Evolutionary conservation across 257 asterid genomes (phyloP).

Genomic region (Primulina eburnea): DNA sequence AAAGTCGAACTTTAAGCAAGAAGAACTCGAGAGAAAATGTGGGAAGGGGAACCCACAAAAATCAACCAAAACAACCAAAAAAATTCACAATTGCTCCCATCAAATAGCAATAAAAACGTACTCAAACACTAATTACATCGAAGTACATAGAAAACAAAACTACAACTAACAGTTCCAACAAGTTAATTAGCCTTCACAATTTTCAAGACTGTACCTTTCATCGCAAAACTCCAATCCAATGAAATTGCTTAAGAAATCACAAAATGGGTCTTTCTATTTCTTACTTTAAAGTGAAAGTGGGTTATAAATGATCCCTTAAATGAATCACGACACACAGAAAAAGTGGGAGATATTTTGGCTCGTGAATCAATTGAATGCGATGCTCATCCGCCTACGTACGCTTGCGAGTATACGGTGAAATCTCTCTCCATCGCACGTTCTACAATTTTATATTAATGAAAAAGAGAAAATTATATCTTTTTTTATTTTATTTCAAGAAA

Average conservation of each 20-base stretch:
- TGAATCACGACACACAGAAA: neutral
- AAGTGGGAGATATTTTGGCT: neutral
- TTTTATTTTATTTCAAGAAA: neutral
- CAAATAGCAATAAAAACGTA: conserved; percentile 15
- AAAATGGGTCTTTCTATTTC: conserved; percentile 18
- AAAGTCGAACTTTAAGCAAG: conserved; percentile 4
- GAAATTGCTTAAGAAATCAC: conserved; percentile 6
- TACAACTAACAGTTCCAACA: neutral
- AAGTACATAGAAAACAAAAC: conserved; percentile 1
- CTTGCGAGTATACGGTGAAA: neutral
- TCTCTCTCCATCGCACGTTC: neutral
- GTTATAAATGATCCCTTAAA: neutral
- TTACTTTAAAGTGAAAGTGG: conserved; percentile 4
- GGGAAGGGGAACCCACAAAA: conserved; percentile 19
- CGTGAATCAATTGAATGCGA: neutral
- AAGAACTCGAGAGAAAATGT: neutral
- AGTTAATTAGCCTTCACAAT: neutral
- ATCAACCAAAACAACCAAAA: neutral
- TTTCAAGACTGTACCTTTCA: conserved; percentile 29
- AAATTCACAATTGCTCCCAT: conserved; percentile 11
- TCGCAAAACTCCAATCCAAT: conserved; percentile 6
- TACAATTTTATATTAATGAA: neutral
- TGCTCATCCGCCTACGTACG: neutral
- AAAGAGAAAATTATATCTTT: too few species aligned
- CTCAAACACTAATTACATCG: neutral